Conservation (phyloP, 139 green algal species). For the Chlorella sp. region DNA sequence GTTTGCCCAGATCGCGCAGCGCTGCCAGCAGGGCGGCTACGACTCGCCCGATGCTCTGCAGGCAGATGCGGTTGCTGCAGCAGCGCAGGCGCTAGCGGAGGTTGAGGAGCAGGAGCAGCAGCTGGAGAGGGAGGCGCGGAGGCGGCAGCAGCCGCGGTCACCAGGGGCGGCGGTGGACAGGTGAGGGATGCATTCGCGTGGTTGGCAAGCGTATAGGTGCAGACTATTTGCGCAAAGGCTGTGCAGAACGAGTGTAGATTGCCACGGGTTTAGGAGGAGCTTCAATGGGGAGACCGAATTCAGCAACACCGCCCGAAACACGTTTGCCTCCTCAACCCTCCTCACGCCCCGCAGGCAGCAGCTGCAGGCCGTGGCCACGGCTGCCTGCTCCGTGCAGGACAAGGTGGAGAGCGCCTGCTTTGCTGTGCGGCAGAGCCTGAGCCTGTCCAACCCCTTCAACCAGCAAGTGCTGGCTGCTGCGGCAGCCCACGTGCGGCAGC, state of each 20-base stretch:
- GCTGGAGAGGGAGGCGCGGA: background rate
- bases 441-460: background rate
- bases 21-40: background rate
- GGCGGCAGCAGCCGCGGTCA: background rate
- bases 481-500: background rate
- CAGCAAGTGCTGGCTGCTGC: constrained; percentile 10
- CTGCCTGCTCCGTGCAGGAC: constrained; percentile 25
- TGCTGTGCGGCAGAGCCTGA: background rate
- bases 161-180: too few species aligned
- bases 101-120: background rate
- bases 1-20: background rate
- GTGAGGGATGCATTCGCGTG: too few species aligned
- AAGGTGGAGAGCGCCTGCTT: constrained; percentile 22
- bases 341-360: background rate
- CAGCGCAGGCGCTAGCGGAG: background rate
- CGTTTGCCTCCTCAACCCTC: too few species aligned
- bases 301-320: too few species aligned
- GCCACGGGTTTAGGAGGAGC: too few species aligned
- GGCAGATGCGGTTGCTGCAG: background rate
- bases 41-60: background rate
- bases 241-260: too few species aligned
- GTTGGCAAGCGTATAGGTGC: too few species aligned
- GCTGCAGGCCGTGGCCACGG: background rate
- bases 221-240: too few species aligned
- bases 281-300: too few species aligned